phyloP scores from a whole-genome alignment of 345 rosid species.

The Syzygium oleosum region DNA sequence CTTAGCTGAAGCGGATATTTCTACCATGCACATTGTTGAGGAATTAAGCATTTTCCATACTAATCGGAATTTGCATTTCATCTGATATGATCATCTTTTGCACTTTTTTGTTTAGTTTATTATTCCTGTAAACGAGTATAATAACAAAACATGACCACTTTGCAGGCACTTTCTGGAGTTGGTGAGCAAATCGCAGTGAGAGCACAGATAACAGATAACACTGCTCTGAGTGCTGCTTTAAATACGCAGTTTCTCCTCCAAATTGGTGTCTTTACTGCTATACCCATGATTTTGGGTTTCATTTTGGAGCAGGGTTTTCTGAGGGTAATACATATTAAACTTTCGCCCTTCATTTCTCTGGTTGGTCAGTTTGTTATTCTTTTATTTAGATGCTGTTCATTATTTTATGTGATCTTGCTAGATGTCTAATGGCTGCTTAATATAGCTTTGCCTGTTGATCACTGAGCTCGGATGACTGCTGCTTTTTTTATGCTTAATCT shows the following conservation, averaged over 20 bases:
- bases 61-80: neutral
- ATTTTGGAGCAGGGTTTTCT: conserved; percentile 64
- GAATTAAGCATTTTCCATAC: neutral
- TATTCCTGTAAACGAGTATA: neutral
- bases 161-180: conserved; percentile 91
- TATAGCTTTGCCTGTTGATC: neutral
- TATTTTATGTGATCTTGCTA: neutral
- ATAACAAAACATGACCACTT: neutral
- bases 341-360: neutral
- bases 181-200: conserved; percentile 57
- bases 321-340: conserved; percentile 24
- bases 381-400: neutral
- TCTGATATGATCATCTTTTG: neutral
- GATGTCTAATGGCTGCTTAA: neutral
- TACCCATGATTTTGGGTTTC: conserved; percentile 90
- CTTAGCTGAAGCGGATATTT: neutral
- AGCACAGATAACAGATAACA: conserved; percentile 48
- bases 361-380: neutral
- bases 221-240: conserved; percentile 73
- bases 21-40: rapidly evolving
- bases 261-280: conserved; percentile 90
- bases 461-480: neutral
- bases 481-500: neutral
- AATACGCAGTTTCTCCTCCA: conserved; percentile 96
- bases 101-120: neutral